Evolutionary conservation across 371 early-diverging fungal genomes (phyloP), one percentile per base, ranked within the genome.

Genomic region (Mucor lusitanicus): DNA sequence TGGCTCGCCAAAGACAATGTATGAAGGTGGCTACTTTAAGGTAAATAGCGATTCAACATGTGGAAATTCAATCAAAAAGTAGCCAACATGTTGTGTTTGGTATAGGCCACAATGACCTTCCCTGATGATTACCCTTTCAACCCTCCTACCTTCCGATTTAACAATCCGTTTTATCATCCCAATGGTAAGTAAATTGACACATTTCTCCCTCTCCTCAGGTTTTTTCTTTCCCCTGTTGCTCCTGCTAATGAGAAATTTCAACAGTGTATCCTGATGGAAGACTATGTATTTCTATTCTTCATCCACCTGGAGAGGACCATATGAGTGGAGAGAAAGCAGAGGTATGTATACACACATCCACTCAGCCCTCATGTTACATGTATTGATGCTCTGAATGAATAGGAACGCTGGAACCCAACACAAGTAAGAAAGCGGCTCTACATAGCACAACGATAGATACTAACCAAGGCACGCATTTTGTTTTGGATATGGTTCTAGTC

Each of bases 341-440:
- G 63, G 96, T 86, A 82, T 48, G 50, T 13, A 13, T 13, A 37
- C 37, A 30, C 30, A 35, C 35, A 37, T 13, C 2, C 13, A 37
- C 37, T 13, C 13, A 13, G 12, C 1, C 37, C 37, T 9, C 32
- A 19, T 11, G 19, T 6, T 28, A 19, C 30, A 32, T 44, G 32
- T 32, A 17, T 65, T 66, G 27, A n/a, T 37, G 42, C 6, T 60
- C 21, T 60, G 19, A 19, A 19, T 46, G 27, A 28, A 32, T 61
- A 86, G 86, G 95, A 96, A 87, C 85, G 97, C 69, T 96, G 96
- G 97, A 90, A 90, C 59, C 96, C 96, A 5, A 97, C 97, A 63
- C 97, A 97, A 80, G 89, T 77, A 70, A 74, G 46, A 42, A 33
- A 46, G 64, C 59, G 58, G 65, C 11, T 11, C 32, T 46, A 46